These are phyloP conservation scores for Viola odorata DNA, from an alignment of 345 rosid species.

Conservation along the genomic window DNA sequence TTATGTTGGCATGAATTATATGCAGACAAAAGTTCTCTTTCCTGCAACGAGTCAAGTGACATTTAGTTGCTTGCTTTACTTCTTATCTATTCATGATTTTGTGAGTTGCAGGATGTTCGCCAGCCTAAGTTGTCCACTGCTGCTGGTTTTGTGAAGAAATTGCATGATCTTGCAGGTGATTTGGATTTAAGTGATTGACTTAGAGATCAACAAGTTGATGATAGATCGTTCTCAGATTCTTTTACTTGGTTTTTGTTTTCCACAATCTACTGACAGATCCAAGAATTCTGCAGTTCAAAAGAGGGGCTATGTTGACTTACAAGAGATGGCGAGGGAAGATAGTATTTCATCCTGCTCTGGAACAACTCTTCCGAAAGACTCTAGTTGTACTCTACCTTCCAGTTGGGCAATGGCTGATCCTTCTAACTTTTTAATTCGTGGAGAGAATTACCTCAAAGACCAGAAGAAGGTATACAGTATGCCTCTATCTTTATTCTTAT, in stretches of 20 bases:
- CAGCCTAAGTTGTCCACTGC: conserved; percentile 68
- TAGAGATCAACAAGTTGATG: not conserved
- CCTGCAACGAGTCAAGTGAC: not conserved
- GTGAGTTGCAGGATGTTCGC: conserved; percentile 49
- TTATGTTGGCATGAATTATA: not conserved
- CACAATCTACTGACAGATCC: conserved; percentile 6
- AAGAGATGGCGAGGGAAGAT: conserved; percentile 61
- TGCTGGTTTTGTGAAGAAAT: conserved; percentile 69
- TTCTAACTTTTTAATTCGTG: conserved; percentile 78
- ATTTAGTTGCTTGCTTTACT: not conserved
- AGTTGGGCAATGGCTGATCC: conserved; percentile 84
- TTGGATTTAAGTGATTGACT: conserved; percentile 14
- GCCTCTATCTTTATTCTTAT: not conserved
- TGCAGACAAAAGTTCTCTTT: not conserved
- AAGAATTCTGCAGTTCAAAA: conserved; percentile 59
- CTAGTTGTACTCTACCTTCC: conserved; percentile 50
- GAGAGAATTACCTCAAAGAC: conserved; percentile 71
- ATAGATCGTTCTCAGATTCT: conserved; percentile 6
- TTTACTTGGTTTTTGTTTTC: not conserved
- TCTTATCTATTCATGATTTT: conserved; percentile 13
- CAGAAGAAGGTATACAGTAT: conserved; percentile 57
- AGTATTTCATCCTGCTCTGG: conserved; percentile 56
- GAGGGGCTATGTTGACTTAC: conserved; percentile 85
- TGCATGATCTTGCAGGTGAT: conserved; percentile 91
- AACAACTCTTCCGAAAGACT: conserved; percentile 75